These are phyloP conservation scores for Boletus rubropictus DNA, from an alignment of 768 basidiomycete genomes.

Conservation along the genomic window DNA sequence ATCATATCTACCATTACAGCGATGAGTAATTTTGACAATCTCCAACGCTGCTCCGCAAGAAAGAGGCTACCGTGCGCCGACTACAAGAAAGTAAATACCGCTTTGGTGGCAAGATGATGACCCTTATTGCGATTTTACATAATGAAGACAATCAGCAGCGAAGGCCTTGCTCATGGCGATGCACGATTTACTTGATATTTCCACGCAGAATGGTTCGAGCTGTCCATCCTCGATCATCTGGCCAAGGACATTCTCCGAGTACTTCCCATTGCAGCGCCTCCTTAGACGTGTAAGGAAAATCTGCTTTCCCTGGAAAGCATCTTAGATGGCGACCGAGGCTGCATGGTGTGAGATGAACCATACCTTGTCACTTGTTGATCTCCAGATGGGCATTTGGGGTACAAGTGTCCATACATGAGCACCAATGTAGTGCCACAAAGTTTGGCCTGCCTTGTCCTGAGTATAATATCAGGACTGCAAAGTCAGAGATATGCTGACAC, in stretches of 20 bases:
- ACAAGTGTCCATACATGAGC: constrained; percentile 40
- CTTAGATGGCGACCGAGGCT: not conserved
- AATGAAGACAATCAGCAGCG: constrained; percentile 17
- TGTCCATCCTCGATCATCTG: constrained; percentile 36
- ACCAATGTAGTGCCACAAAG: constrained; percentile 47
- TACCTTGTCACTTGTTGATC: constrained; percentile 34
- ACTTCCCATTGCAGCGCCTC: constrained; percentile 31
- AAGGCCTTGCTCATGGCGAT: constrained; percentile 19
- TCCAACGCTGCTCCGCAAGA: not conserved
- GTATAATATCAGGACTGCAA: constrained; percentile 1
- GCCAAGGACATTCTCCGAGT: constrained; percentile 32
- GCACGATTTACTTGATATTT: constrained; percentile 28
- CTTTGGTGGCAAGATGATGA: too few species aligned
- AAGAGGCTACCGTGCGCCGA: too few species aligned
- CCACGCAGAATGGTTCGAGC: constrained; percentile 43
- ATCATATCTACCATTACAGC: not conserved
- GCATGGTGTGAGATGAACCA: not conserved
- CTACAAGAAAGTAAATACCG: too few species aligned
- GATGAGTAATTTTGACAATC: not conserved
- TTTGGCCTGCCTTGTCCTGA: constrained; percentile 29
- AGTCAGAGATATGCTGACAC: not conserved
- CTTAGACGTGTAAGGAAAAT: constrained; percentile 32
- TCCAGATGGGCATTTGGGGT: constrained; percentile 35
- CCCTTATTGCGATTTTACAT: constrained; percentile 2
- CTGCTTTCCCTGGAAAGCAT: constrained; percentile 26